Evolutionary conservation across 768 basidiomycete species (phyloP).

Genomic region (Psilocybe tampanensis): DNA sequence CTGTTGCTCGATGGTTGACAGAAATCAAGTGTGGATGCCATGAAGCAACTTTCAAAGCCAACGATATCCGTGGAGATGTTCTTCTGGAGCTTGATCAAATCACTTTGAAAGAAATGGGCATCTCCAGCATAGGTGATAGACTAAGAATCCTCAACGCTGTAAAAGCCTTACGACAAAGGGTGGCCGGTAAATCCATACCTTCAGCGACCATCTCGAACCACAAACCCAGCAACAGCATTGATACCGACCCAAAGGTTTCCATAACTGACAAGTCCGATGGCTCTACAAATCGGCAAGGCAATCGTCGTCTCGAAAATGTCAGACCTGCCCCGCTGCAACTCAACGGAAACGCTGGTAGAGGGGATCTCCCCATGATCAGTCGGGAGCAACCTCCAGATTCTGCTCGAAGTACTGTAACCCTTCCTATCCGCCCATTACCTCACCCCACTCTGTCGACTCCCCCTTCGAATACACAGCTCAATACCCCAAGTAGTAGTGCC

Average conservation of each 20-base stretch:
- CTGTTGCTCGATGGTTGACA: constrained; percentile 77
- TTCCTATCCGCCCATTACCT: constrained; percentile 48
- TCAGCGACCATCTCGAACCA: background rate
- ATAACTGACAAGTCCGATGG: constrained; percentile 17
- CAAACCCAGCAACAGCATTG: constrained; percentile 12
- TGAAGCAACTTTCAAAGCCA: constrained; percentile 69
- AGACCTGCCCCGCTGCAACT: constrained; percentile 86
- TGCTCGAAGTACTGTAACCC: constrained; percentile 33
- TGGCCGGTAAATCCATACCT: constrained; percentile 28
- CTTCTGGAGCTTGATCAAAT: constrained; percentile 89
- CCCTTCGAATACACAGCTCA: constrained; percentile 24
- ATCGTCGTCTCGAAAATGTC: constrained; percentile 57
- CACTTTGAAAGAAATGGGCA: constrained; percentile 88
- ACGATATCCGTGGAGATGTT: constrained; percentile 93
- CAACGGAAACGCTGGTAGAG: constrained; percentile 49
- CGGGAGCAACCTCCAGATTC: constrained; percentile 66
- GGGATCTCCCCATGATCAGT: constrained; percentile 74
- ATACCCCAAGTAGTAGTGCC: constrained; percentile 34
- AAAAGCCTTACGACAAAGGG: constrained; percentile 70
- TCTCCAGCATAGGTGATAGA: constrained; percentile 88
- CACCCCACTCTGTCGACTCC: constrained; percentile 41
- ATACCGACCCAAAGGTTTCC: constrained; percentile 9
- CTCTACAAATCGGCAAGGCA: constrained; percentile 31
- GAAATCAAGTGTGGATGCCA: constrained; percentile 76
- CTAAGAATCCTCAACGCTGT: constrained; percentile 87